Conservation (phyloP, 306 rosid species). For the Dryas drummondii region DNA sequence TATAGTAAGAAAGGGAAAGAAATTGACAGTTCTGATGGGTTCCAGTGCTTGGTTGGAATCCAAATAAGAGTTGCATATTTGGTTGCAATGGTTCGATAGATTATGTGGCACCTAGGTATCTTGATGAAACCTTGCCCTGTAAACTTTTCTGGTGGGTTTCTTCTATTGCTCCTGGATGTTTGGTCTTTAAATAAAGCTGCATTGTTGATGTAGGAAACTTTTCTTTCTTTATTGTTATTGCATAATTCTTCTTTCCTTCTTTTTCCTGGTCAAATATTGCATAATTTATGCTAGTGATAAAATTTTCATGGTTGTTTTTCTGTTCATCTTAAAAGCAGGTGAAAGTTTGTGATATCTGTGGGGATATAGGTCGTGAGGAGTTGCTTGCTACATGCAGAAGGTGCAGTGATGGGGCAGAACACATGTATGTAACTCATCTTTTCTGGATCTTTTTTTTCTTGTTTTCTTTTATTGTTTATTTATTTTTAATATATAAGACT, state of each 20-base stretch:
- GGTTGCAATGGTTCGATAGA: not conserved
- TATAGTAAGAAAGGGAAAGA: not conserved
- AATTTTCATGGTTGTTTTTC: not conserved
- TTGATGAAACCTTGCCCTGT: not conserved
- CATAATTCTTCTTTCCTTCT: not conserved
- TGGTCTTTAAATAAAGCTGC: not conserved
- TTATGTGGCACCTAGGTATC: not conserved
- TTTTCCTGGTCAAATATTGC: not conserved
- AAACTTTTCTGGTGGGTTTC: not conserved
- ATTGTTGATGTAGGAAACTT: not conserved
- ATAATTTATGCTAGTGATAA: not conserved
- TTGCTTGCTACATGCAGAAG: constrained; percentile 28
- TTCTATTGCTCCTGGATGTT: not conserved
- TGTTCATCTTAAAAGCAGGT: constrained; percentile 26
- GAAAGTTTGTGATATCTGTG: constrained; percentile 41
- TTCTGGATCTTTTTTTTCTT: constrained; percentile 6
- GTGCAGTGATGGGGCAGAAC: constrained; percentile 43
- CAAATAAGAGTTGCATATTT: not conserved
- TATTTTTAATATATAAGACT: not conserved
- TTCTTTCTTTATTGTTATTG: not conserved
- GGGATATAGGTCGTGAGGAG: constrained; percentile 23
- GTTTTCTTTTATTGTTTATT: not conserved
- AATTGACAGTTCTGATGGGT: not conserved
- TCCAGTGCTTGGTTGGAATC: not conserved
- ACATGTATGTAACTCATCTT: constrained; percentile 31